These are phyloP conservation scores for Orbilia quercus DNA, from an alignment of 2,329 filamentous ascomycete species.

Conservation along the genomic window DNA sequence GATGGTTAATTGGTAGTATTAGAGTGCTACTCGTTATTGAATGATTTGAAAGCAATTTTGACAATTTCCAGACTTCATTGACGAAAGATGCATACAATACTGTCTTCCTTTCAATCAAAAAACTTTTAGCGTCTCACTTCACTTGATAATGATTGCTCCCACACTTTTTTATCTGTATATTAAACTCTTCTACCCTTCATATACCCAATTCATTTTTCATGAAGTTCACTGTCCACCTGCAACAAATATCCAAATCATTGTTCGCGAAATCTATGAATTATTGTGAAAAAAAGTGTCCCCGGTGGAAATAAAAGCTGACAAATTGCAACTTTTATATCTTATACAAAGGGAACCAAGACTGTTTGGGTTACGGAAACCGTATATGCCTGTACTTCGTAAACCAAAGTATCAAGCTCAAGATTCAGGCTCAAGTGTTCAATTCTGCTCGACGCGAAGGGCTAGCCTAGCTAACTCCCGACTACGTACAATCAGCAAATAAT, in stretches of 20 bases:
- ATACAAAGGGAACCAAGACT: constrained; percentile 16
- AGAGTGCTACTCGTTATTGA: not conserved
- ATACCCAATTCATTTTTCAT: too few species aligned
- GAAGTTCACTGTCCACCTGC: too few species aligned
- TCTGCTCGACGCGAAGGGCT: too few species aligned
- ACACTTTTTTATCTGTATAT: constrained; percentile 10
- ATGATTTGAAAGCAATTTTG: not conserved
- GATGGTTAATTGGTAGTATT: constrained; percentile 1
- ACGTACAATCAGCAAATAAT: too few species aligned
- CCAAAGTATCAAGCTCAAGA: not conserved
- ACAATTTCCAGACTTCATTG: not conserved
- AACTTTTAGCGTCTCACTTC: not conserved
- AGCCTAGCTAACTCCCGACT: too few species aligned
- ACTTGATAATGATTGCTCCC: not conserved
- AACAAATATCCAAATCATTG: too few species aligned
- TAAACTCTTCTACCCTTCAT: not conserved
- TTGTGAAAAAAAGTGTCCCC: too few species aligned
- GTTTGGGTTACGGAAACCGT: constrained; percentile 41
- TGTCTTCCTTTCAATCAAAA: not conserved
- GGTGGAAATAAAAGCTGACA: constrained; percentile 30
- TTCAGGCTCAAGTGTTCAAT: too few species aligned
- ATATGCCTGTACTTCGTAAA: constrained; percentile 6
- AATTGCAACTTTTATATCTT: not conserved
- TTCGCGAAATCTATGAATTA: too few species aligned
- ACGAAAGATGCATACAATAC: too few species aligned